phyloP scores from a whole-genome alignment of 257 asterid genomes.

The Haberlea rhodopensis region DNA sequence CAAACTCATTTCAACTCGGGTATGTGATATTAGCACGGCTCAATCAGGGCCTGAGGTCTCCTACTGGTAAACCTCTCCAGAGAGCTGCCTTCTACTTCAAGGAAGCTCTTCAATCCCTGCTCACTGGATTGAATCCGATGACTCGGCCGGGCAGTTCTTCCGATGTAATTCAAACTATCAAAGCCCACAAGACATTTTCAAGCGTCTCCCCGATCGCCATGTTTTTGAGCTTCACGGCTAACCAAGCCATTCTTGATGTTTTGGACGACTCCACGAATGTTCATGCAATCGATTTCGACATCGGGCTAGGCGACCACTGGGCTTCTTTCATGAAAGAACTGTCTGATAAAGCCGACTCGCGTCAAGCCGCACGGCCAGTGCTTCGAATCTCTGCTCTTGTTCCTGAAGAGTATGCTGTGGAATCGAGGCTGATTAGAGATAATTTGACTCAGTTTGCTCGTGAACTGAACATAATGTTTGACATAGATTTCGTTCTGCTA shows the following conservation, averaged over 20 bases:
- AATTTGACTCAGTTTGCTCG: conserved; percentile 64
- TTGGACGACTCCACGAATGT: conserved; percentile 41
- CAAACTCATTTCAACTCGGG: conserved; percentile 74
- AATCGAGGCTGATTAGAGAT: conserved; percentile 59
- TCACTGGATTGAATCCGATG: conserved; percentile 56
- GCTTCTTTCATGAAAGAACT: conserved; percentile 87
- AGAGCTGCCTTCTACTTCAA: conserved; percentile 92
- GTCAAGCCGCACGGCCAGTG: conserved; percentile 36
- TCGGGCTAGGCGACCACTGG: conserved; percentile 70
- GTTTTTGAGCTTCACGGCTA: conserved; percentile 65
- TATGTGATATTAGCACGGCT: conserved; percentile 74
- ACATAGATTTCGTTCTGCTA: conserved; percentile 54
- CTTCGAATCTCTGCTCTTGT: conserved; percentile 75
- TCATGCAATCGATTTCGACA: conserved; percentile 60
- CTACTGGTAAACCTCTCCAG: conserved; percentile 69
- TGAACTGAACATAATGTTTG: conserved; percentile 66
- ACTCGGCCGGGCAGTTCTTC: conserved; percentile 43
- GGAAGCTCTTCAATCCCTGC: conserved; percentile 77
- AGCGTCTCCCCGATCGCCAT: conserved; percentile 58
- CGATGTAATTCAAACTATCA: conserved; percentile 64
- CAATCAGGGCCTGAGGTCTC: conserved; percentile 62
- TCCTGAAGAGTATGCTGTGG: conserved; percentile 61
- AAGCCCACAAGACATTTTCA: conserved; percentile 67
- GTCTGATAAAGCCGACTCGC: conserved; percentile 55
- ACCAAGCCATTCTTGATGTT: conserved; percentile 57